Evolutionary conservation across 768 basidiomycete species (phyloP).

Genomic region (Tricholoma terreum): DNA sequence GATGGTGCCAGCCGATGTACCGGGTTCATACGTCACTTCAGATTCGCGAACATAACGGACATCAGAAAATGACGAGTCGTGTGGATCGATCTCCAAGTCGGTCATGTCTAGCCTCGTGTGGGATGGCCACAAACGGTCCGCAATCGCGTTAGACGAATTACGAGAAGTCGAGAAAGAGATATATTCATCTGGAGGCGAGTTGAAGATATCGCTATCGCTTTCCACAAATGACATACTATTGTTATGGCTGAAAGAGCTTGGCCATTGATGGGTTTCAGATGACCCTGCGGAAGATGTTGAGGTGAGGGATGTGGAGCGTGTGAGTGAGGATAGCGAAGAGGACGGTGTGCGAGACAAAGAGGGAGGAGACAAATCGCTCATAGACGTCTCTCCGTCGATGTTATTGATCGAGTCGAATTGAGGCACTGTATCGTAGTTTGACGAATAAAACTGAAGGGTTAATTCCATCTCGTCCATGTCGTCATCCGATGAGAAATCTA

Average conservation of each 20-base stretch:
- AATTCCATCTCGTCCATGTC: slow-evolving; percentile 9
- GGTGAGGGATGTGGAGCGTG: slow-evolving; percentile 40
- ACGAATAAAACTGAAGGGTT: neutral
- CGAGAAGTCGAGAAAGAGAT: slow-evolving; percentile 18
- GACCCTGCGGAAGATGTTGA: slow-evolving; percentile 35
- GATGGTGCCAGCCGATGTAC: slow-evolving; percentile 46
- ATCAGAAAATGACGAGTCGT: slow-evolving; percentile 10
- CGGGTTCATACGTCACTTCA: slow-evolving; percentile 34
- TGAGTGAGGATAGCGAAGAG: slow-evolving; percentile 35
- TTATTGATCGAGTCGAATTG: slow-evolving; percentile 9
- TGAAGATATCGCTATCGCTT: slow-evolving; percentile 24
- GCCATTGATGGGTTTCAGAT: slow-evolving; percentile 14
- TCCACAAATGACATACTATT: slow-evolving; percentile 21
- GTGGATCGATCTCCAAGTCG: slow-evolving; percentile 4
- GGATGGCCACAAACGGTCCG: slow-evolving; percentile 19
- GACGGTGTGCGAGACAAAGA: slow-evolving; percentile 29
- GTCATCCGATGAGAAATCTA: slow-evolving; percentile 18
- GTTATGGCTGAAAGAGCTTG: slow-evolving; percentile 11
- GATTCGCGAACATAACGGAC: slow-evolving; percentile 13
- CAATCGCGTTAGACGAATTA: slow-evolving; percentile 18
- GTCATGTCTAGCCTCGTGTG: slow-evolving; percentile 14
- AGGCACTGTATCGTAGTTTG: neutral
- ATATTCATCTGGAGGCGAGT: slow-evolving; percentile 23
- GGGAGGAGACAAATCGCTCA: slow-evolving; percentile 21
- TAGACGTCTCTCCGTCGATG: slow-evolving; percentile 15